Evolutionary conservation across 139 green algal species (phyloP), one percentile per base, ranked within the genome.

Genomic region (Coelastrella sp.): DNA sequence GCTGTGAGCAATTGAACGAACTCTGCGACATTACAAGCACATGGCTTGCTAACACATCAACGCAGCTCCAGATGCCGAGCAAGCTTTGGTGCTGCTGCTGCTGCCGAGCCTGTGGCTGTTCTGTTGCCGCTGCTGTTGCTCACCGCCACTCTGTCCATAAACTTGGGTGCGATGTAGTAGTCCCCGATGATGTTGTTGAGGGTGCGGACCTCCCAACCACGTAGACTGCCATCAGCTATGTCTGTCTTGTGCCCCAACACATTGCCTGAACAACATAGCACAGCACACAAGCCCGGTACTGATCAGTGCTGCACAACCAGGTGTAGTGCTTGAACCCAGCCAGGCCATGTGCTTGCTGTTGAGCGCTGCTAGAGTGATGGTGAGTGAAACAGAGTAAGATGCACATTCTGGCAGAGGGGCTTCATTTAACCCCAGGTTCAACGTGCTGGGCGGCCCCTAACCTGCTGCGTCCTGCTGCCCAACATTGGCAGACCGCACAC

Each of bases 81-180:
- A 47, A 47, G 32, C 32, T 47, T 47, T 47, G 32, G 32, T 47
- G 32, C 32, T 47, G 32, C 32, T 47, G 32, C 32, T 47, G 32
- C 32, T 47, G 32, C 32, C 1, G 32, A 19, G 61, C 61, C 61
- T 71, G 61, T 71, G 32, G 32, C 61, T 71, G 0, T 71, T 23
- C 68, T 76, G 68, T 17, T 76, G 68, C 68, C 11, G 61, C 61
- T 61, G 65, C 56, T 59, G 73, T 11, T 6, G 68, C 90, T 73
- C 87, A 97, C 94, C 89, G 95, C 92, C 11, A 97, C 90, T 13
- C 89, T 90, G 7, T 98, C 95, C 91, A 98, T 91, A 92, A 98
- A 99, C 3, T 74, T 73, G 0, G 95, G 97, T 4, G 97, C 93
- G 5, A 99, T 92, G 83, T 97, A 98, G 92, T 98, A 99, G 83